Evolutionary conservation across 768 basidiomycete genomes (phyloP), one percentile per base, ranked within the genome.

Genomic region (Trichaptum fuscoviolaceum): DNA sequence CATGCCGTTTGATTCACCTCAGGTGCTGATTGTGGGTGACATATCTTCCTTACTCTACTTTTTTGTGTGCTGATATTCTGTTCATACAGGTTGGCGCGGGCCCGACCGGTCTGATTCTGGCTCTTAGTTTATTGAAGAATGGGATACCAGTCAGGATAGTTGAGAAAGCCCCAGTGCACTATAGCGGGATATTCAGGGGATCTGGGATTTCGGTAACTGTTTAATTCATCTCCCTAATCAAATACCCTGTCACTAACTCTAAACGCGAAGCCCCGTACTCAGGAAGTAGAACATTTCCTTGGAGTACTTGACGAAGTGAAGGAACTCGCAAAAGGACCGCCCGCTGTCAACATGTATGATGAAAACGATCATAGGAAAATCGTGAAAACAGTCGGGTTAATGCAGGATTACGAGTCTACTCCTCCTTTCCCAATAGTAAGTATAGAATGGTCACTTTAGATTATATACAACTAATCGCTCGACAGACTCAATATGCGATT

Each of bases 51-150:
- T 30, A 8, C 8, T 30, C 30, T 8, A 30, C 8, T 30, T 30
- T 30, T 8, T 30, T 30, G n/a, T 30, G 30, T 30, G 8, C 30
- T 30, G 8, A 30, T 2, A 30, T 30, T 30, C 30, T 30, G n/a
- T n/a, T n/a, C n/a, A n/a, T n/a, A n/a, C n/a, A 66, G 67, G 57
- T 66, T 61, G 67, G 65, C 24, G 66, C 67, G 20, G 65, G 67
- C 18, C 67, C 67, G 4, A 57, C 67, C 1, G 67, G 65, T 1
- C 57, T 67, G 23, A 57, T 67, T 10, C 12, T 64, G 58, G 67
- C 67, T 42, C 34, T 67, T 12, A 1, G 57, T n/a, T 57, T 67
- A 5, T 57, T 64, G 35, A 62, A 66, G 30, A 67, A 66, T 36
- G 67, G 67, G 12, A 66, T 67, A 15, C 65, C 23, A 57, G 65